phyloP scores from a whole-genome alignment of 2,329 filamentous ascomycete genomes.

The Penicillium sp. region DNA sequence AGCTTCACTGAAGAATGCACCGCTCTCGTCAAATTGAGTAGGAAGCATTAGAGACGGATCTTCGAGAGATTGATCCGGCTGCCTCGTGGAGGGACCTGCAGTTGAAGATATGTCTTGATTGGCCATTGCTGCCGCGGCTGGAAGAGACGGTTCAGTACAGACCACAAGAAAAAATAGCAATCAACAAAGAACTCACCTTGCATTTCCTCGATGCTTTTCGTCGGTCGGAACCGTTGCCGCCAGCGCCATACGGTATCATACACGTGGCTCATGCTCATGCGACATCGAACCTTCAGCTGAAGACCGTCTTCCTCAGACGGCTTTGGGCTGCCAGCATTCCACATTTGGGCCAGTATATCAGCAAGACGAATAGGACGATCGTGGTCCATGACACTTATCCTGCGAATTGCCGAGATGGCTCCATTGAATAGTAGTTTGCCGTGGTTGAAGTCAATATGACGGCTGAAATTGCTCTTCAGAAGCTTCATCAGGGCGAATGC shows the following conservation, averaged over 20 bases:
- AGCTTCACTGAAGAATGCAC: constrained; percentile 44
- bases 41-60: constrained; percentile 38
- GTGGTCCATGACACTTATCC: constrained; percentile 64
- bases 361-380: constrained; percentile 66
- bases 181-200: constrained; percentile 60
- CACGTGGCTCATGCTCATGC: constrained; percentile 69
- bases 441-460: constrained; percentile 57
- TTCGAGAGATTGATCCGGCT: constrained; percentile 35
- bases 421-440: constrained; percentile 61
- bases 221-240: constrained; percentile 67
- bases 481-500: constrained; percentile 68
- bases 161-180: neutral
- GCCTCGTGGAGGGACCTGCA: constrained; percentile 31
- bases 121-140: constrained; percentile 28
- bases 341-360: constrained; percentile 67
- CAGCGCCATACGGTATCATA: constrained; percentile 70
- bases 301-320: constrained; percentile 47
- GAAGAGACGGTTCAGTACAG: constrained; percentile 20
- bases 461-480: constrained; percentile 65
- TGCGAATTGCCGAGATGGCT: constrained; percentile 61
- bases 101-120: constrained; percentile 44
- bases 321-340: constrained; percentile 54
- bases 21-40: constrained; percentile 40
- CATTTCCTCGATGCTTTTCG: constrained; percentile 63
- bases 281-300: constrained; percentile 65